Base-by-base conservation (phyloP, 208 protist species). In the Acanthamoeba triangularis region DNA sequence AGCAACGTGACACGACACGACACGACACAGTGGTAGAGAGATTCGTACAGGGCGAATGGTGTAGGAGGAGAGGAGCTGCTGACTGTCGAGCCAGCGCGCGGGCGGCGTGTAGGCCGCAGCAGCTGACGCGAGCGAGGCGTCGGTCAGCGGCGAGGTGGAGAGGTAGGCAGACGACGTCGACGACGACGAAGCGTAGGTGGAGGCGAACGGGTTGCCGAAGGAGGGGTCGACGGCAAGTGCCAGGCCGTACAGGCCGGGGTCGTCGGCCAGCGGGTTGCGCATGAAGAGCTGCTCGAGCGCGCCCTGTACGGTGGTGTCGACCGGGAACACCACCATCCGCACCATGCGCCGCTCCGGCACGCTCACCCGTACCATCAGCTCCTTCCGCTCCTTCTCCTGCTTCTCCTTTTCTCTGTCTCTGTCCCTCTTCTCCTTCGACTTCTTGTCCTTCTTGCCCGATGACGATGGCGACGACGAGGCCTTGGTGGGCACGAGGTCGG, bases 301-400 rank as follows among this genome's bases (percentile, higher is more conserved):
- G 41, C 23, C 41, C 74, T 84, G 74, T 41, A 84, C 74, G 23
- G 74, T 84, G 14, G 74, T 37, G 44, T 84, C 74, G 74, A 37
- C 18, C 8, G 74, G 74, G 33, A 84, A 84, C 25, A 44, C 41
- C 8, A 84, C 74, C 74, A 84, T 84, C 18, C 74, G 74, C 44
- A 84, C 74, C 74, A 84, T 84, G 18, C 74, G 74, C 41, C 74
- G 74, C 44, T 84, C 74, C n/a, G 74, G 74, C 6, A 84, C 74
- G 74, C 74, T 18, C 74, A 84, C 74, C 0, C 74, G 74, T 41
- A 84, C 74, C 74, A 84, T 84, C 37, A 84, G 30, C 25, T n/a
- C 74, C 41, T 84, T 28, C 0, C 30, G 16, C 35, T 80, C 72
- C 72, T 80, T 80, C 14, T 28, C 72, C 72, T 80, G 16, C 72